phyloP scores from a whole-genome alignment of 1,284 basidiomycete genomes.

The Lentinus polychrous region DNA sequence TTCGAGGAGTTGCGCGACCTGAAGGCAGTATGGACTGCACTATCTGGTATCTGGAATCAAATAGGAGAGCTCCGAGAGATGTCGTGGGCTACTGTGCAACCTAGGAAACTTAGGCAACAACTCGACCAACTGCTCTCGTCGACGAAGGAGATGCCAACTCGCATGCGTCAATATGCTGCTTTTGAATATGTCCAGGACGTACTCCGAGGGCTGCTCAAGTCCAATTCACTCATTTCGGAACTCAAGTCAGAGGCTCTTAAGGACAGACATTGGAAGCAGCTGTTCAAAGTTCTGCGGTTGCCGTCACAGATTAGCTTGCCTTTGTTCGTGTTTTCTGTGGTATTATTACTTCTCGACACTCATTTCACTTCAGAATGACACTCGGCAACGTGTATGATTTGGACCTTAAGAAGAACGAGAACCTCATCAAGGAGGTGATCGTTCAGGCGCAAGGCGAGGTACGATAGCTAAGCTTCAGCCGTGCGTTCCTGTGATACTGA shows the following conservation, averaged over 20 bases:
- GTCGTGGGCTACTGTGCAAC: conserved; percentile 89
- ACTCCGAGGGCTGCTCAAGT: conserved; percentile 81
- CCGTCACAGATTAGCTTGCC: conserved; percentile 60
- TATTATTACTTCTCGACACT: background rate
- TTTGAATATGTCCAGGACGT: conserved; percentile 98
- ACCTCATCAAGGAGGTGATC: conserved; percentile 88
- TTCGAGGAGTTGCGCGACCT: conserved; percentile 94
- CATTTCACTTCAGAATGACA: conserved; percentile 62
- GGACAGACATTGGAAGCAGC: conserved; percentile 96
- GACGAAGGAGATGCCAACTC: conserved; percentile 97
- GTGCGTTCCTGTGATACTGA: background rate
- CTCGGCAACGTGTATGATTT: conserved; percentile 97
- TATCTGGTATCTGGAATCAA: conserved; percentile 96
- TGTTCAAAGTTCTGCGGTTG: conserved; percentile 86
- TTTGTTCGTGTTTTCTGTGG: conserved; percentile 40
- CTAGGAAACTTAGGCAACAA: conserved; percentile 91
- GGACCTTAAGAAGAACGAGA: conserved; percentile 92
- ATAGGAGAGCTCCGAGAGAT: conserved; percentile 86
- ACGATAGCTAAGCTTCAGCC: background rate
- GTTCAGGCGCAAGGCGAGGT: conserved; percentile 98
- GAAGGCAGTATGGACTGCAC: conserved; percentile 97
- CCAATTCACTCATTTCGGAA: conserved; percentile 85
- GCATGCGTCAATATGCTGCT: conserved; percentile 98
- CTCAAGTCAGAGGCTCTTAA: conserved; percentile 96
- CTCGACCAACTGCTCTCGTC: conserved; percentile 85